These are phyloP conservation scores for Silybum marianum DNA, from an alignment of 129 eudicot genomes.

Conservation along the genomic window DNA sequence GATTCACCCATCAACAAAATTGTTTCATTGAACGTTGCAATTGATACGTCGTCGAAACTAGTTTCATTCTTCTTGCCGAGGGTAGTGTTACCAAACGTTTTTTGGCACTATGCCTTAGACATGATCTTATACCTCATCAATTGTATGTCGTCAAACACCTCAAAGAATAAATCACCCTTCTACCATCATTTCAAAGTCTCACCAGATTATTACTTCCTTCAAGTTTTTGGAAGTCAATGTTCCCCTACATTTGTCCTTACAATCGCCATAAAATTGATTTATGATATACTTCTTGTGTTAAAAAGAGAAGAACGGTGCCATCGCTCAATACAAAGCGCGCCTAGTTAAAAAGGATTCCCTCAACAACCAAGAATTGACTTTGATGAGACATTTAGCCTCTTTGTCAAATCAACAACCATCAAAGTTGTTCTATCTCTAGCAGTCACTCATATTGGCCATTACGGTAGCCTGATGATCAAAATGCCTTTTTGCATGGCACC, in stretches of 20 bases:
- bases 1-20: neutral
- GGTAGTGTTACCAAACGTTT: neutral
- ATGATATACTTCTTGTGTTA: no score
- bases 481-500: neutral
- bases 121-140: neutral
- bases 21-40: neutral
- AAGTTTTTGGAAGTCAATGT: no score
- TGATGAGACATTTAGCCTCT: neutral
- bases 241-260: no score
- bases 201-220: no score
- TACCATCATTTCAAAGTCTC: no score
- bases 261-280: no score
- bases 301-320: neutral
- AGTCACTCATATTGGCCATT: neutral
- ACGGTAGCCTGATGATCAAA: neutral
- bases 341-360: neutral
- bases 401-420: neutral
- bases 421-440: neutral
- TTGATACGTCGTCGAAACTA: neutral
- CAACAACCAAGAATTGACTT: neutral
- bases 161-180: no score
- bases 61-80: neutral
- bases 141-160: no score
- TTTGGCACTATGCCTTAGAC: neutral
- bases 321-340: neutral